Base-by-base conservation (phyloP, 2,329 filamentous ascomycete genomes). In the Arthrobotrys pseudoclavata region DNA sequence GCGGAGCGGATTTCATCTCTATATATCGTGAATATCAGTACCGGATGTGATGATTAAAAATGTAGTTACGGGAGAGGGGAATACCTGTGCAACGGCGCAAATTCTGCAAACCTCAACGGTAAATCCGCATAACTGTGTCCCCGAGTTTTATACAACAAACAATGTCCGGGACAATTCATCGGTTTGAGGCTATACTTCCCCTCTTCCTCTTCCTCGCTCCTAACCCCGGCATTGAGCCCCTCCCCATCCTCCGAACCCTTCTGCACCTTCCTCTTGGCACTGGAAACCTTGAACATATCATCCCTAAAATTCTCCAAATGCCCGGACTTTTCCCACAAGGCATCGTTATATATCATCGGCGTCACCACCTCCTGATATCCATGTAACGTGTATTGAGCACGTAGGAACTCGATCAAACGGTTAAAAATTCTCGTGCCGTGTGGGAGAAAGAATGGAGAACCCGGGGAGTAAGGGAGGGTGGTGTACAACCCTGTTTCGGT, bases 131-230 rank as follows among this genome's bases (percentile, higher is more conserved):
- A 95, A 80, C 91, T 93, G 77, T 90, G 89, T 71, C 87, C 87
- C 80, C 91, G 88, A 55, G 91, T 91, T 76, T 88, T 90, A 83
- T 96, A 97, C 79, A 97, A 88, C 79, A 97, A 86, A 83, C 93
- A 96, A 84, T 97, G 93, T 2, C 93, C 93, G 0, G 93, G 93
- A 82, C 93, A 97, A 83, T 97, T 97, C 93, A 97, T 97, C 13
- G 93, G 93, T 84, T 97, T 97, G 80, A 97, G 85, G 18, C 92
- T 92, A 84, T 92, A 96, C 79, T 92, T 91, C 79, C 91, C 89
- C 79, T 91, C 89, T 77, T 90, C 88, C 20, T 86, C 55, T 74
- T 10, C 55, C 4, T 6, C 42, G 26, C 2, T 53, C 72, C 24
- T 67, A 63, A 34, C 31, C 7, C 31, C 31, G 12, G 31, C 31